Evolutionary conservation across 805 yeast species (phyloP).

Genomic region (Isabelozyma heimii): DNA sequence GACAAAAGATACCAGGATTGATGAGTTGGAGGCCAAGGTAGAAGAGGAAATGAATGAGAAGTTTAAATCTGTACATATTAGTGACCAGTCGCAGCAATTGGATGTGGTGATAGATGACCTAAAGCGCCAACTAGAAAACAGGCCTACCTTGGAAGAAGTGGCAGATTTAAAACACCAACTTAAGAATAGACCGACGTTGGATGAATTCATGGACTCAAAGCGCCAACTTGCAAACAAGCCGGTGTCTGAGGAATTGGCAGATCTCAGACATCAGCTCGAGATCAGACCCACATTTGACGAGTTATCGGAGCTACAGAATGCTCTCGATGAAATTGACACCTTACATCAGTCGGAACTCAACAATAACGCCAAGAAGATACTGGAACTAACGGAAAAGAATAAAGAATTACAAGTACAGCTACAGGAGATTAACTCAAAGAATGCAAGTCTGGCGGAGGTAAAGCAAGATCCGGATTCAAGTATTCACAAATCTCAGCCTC

Average conservation of each 20-base stretch:
- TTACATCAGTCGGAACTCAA: slow-evolving; percentile 34
- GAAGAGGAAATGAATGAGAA: slow-evolving; percentile 5
- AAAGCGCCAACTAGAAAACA: background rate
- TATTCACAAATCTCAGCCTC: background rate
- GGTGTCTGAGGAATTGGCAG: slow-evolving; percentile 16
- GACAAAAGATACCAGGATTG: slow-evolving; percentile 9
- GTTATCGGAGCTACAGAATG: slow-evolving; percentile 40
- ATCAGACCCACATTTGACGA: slow-evolving; percentile 42
- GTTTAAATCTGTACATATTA: background rate
- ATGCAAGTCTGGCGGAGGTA: background rate
- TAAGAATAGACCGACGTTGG: background rate
- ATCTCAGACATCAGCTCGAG: slow-evolving; percentile 28
- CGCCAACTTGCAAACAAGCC: slow-evolving; percentile 5
- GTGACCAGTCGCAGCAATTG: slow-evolving; percentile 2
- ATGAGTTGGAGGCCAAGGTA: slow-evolving; percentile 10
- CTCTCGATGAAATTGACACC: slow-evolving; percentile 40
- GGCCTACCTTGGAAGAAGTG: slow-evolving; percentile 1
- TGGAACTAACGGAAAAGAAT: slow-evolving; percentile 17
- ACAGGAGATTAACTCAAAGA: slow-evolving; percentile 7
- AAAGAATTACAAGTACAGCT: slow-evolving; percentile 19
- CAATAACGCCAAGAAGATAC: slow-evolving; percentile 22
- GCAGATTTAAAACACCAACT: slow-evolving; percentile 1
- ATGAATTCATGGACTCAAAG: background rate
- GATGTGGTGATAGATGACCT: background rate
- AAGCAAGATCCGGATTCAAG: too few relatives aligned